Base-by-base conservation (phyloP, 306 rosid species). In the Prosopis cineraria region DNA sequence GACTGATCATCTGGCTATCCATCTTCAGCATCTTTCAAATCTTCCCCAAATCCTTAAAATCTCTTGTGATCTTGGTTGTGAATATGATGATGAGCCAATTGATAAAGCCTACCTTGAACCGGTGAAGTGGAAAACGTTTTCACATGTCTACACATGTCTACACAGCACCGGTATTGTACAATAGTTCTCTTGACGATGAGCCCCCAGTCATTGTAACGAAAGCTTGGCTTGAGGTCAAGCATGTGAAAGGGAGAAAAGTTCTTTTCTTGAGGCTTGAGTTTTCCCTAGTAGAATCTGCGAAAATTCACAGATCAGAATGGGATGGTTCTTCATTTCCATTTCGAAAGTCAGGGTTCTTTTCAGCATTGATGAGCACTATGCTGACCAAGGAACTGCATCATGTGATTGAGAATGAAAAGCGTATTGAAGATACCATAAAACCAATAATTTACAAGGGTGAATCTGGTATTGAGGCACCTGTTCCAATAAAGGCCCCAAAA, bases 11-110 rank as follows among this genome's bases (percentile, higher is more conserved):
- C 75, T 91, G 37, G 91, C 90, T 29, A 78, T 91, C 71, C 93
- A 91, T 84, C 91, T 91, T 20, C 96, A 85, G 81, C 96, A 91
- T 73, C 91, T 91, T n/a, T 70, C 93, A 14, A 82, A 78, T 31
- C 84, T 64, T 74, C 96, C 96, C 34, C 69, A 81, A 29, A 82
- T 65, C 36, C 71, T 87, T 48, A 89, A 80, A 70, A 75, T 91
- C 79, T 65, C 79, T 0, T 82, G 69, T 13, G 83, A 82, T 75
- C 79, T 58, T 71, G 69, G 56, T 56, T 62, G 73, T 30, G 80
- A 77, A 33, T 76, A 82, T 70, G 74, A 70, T 19, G 83, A 84
- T 1, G 85, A 78, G 70, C 72, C 85, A 34, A 71, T 69, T 55
- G 87, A 91, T 6, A 81, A 74, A 20, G 84, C 71, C 74, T 91